Base-by-base conservation (phyloP, 306 rosid species). In the Pueraria montana region DNA sequence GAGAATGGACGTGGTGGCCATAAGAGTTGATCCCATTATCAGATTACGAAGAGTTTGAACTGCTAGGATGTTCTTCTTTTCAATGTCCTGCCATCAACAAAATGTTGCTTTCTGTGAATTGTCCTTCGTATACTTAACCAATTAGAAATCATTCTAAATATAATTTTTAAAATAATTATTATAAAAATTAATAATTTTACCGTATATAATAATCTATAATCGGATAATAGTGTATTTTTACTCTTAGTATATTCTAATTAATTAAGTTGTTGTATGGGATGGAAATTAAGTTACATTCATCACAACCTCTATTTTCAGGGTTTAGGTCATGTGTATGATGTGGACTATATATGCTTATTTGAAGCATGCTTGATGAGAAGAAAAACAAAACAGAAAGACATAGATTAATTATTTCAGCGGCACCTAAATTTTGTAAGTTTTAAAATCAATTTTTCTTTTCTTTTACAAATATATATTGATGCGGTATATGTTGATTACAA, bases 1-100 rank as follows among this genome's bases (percentile, higher is more conserved):
- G 0, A 94, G 97, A 74, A 94, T 90, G 0, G 98, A 91, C 0
- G 97, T 94, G 0, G 98, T 94, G 50, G 98, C 98, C 98, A 94
- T 94, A 17, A 94, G 88, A 45, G 97, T 94, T 78, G 93, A 92
- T 48, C 97, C 98, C 98, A 94, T 94, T 59, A 94, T 90, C 24
- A 91, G 74, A 62, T 94, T 94, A 2, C 98, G 86, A 1, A 94
- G 91, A 0, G 98, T 83, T 89, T 94, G 97, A 50, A 94, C 94
- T 11, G 98, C 98, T 55, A 94, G 64, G 45, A 94, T 94, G 84
- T 94, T 94, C 82, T 92, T 94, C 96, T 94, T 94, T 45, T 94
- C 98, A 80, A 91, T 94, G 61, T 94, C 98, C 98, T 94, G 84
- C 16, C 67, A 80, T 23, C 0, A 61, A 56, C 40, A 58, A 23